Conservation (phyloP, 768 basidiomycete genomes). For the Trametes villosa region DNA sequence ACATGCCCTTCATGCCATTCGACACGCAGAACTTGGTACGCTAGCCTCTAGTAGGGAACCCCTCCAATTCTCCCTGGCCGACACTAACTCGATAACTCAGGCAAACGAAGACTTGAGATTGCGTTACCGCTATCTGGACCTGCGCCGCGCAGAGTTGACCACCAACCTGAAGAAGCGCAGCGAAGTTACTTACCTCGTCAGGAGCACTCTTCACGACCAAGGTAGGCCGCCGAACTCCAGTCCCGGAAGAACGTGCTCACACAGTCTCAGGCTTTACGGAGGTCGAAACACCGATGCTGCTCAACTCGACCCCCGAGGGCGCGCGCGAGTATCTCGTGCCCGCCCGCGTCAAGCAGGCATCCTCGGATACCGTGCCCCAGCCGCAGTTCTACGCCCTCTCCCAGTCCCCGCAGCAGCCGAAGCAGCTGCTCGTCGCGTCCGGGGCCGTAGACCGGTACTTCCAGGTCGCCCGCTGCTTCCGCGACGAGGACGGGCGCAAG, state of each 20-base stretch:
- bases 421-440: conserved; percentile 90
- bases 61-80: not conserved
- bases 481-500: conserved; percentile 93
- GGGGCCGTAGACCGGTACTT: conserved; percentile 90
- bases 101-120: conserved; percentile 86
- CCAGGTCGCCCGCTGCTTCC: conserved; percentile 93
- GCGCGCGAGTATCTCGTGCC: conserved; percentile 94
- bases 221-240: conserved; percentile 48
- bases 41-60: conserved; percentile 13
- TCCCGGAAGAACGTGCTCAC: not conserved
- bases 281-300: conserved; percentile 90
- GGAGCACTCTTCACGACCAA: conserved; percentile 71
- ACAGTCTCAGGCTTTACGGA: conserved; percentile 75
- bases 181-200: conserved; percentile 77
- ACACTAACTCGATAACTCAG: conserved; percentile 42
- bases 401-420: conserved; percentile 96
- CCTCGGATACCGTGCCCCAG: conserved; percentile 20
- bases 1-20: conserved; percentile 86
- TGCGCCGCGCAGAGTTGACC: conserved; percentile 74
- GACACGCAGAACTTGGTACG: conserved; percentile 76
- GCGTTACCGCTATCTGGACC: conserved; percentile 87
- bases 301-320: conserved; percentile 93
- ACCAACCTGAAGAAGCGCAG: conserved; percentile 83
- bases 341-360: conserved; percentile 53
- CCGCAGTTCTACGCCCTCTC: conserved; percentile 84